phyloP scores from a whole-genome alignment of 2,329 filamentous ascomycete species.

The Gliomastix tumulicola region DNA sequence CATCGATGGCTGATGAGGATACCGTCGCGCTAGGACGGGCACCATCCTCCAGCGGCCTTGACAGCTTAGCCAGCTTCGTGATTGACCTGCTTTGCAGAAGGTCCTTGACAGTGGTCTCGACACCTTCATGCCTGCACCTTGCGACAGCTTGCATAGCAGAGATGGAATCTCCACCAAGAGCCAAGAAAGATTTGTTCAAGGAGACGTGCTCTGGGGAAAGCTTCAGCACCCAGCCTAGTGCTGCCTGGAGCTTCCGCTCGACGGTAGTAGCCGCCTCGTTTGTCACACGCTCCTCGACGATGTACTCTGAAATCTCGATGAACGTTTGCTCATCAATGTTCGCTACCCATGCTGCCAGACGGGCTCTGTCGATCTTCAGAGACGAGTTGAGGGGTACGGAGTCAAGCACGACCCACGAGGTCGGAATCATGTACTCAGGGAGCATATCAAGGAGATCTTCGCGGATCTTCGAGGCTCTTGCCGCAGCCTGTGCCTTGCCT shows the following conservation, averaged over 20 bases:
- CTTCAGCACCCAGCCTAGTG: too few relatives aligned
- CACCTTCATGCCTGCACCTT: conserved; percentile 18
- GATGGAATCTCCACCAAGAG: conserved; percentile 36
- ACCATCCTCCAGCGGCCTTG: too few relatives aligned
- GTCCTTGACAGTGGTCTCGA: conserved; percentile 21
- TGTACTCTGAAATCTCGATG: not conserved
- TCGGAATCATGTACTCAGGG: conserved; percentile 31
- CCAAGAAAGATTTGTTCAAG: conserved; percentile 24
- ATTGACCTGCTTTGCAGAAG: conserved; percentile 21
- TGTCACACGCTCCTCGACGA: too few relatives aligned
- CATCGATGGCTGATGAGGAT: too few relatives aligned
- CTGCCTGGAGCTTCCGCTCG: too few relatives aligned
- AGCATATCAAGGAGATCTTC: too few relatives aligned
- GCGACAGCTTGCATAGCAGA: conserved; percentile 34
- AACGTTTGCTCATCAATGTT: not conserved
- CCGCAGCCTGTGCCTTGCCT: conserved; percentile 12
- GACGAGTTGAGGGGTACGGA: conserved; percentile 33
- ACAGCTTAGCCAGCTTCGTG: conserved; percentile 12
- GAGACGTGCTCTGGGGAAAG: conserved; percentile 6
- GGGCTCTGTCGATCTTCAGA: conserved; percentile 20
- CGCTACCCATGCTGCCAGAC: not conserved
- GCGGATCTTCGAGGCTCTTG: too few relatives aligned
- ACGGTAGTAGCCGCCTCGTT: too few relatives aligned
- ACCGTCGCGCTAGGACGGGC: too few relatives aligned
- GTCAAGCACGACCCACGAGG: conserved; percentile 32